Evolutionary conservation across 257 asterid species (phyloP), one percentile per base, ranked within the genome.

Genomic region (Rehmannia glutinosa): DNA sequence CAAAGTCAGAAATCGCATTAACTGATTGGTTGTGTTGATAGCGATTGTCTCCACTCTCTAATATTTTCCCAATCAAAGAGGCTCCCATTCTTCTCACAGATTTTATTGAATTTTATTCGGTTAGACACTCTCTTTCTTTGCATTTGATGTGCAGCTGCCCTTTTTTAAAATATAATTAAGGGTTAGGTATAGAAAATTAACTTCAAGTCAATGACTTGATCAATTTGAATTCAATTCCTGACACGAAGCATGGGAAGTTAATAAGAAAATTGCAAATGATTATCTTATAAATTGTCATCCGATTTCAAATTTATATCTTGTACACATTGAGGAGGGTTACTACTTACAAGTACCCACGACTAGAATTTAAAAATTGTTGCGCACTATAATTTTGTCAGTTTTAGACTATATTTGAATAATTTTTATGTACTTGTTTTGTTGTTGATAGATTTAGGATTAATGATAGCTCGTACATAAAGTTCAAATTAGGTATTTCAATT

Each of bases 101-200:
- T 66, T 21, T 46, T 46, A 49, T 21, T 13, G 43, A 66, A 19
- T n/a, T 32, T 32, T 63, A 72, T 63, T 45, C 50, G 33, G 62
- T 47, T 56, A 46, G 49, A 6, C 19, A 46, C 60, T 69, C 52
- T 33, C n/a, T 38, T 28, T 43, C 30, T 67, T 1, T 8, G 38
- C 58, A 30, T 57, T 50, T 69, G 63, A 42, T 57, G 25, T 46
- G 16, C n/a, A 42, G 17, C 45, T 8, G 8, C 39, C 41, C 21
- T 32, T 23, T 52, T 42, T 4, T 28, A 41, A 36, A 12, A 21
- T 51, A 39, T 5, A 52, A 39, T 24, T 23, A 25, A 11, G 66
- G 41, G 64, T 65, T 78, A 73, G 84, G 79, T 74, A 65, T 35
- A 60, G 54, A 43, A 77, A 46, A 62, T 56, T 42, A 74, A 43